Evolutionary conservation across 495 filamentous ascomycete species (phyloP).

Genomic region (Neurospora sp.): DNA sequence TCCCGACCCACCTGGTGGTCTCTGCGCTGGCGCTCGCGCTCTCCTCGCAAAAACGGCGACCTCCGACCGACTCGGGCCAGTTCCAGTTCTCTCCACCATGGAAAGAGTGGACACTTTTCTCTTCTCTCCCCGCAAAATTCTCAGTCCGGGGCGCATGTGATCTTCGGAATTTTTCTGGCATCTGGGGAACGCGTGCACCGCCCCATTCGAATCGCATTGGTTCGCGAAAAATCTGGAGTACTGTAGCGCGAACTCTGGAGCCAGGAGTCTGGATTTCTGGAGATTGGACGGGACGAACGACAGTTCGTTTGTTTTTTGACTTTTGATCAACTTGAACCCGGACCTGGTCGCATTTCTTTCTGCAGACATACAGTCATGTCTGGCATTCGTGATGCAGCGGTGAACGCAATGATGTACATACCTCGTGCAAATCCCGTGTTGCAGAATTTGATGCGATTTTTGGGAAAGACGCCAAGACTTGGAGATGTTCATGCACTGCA

Average conservation of each 20-base stretch:
- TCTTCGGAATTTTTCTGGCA: not conserved
- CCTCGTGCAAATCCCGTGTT: not conserved
- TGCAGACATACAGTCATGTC: not conserved
- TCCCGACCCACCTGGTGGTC: not conserved
- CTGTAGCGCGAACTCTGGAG: not conserved
- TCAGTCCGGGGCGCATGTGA: not conserved
- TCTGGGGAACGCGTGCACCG: not conserved
- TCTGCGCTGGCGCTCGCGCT: not conserved
- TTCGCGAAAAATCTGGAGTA: not conserved
- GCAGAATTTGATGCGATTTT: not conserved
- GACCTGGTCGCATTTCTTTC: not conserved
- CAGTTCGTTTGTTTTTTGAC: not conserved
- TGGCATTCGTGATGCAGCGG: not conserved
- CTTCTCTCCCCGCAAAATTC: not conserved
- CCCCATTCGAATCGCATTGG: not conserved
- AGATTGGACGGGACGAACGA: not conserved
- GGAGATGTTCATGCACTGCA: not conserved
- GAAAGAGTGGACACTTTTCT: not conserved
- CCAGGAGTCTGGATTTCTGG: not conserved
- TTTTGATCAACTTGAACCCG: not conserved
- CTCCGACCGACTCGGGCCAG: not conserved
- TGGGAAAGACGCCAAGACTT: not conserved
- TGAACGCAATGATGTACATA: not conserved
- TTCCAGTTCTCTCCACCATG: not conserved
- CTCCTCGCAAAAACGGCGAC: not conserved